Base-by-base conservation (phyloP, 306 rosid genomes). In the Prunus mongolica region DNA sequence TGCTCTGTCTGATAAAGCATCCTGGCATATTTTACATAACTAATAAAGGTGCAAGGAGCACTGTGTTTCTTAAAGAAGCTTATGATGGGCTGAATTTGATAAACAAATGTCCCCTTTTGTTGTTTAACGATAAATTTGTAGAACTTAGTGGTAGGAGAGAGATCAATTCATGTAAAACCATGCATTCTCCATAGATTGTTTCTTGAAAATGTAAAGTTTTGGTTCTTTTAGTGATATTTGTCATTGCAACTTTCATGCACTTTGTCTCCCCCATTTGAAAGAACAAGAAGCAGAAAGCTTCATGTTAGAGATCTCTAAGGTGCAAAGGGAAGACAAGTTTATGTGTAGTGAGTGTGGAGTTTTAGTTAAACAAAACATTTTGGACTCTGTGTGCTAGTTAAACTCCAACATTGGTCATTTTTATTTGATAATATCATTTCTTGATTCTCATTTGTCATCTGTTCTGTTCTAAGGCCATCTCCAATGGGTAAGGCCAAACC, bases 21-120 rank as follows among this genome's bases (percentile, higher is more conserved):
- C 96, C 92, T 2, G 98, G 98, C 38, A 87, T 92, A 25, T 91
- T 92, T 84, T 94, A 94, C 79, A 85, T 92, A 82, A 91, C 98
- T 28, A 94, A 94, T 71, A 94, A 87, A 90, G 97, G 97, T 72
- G 89, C 82, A 49, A 86, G 93, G 74, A 88, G 96, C 69, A 87
- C 92, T 5, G 93, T 93, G 9, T 82, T 90, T 67, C 91, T 89
- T 46, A 90, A 89, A 81, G 96, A 90, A 55, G 94, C 78, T 28
- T 93, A 90, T 67, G 79, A 79, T 38, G 89, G 96, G 65, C 81
- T 91, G 54, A 81, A 76, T 69, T 81, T 90, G 86, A 50, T 69
- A 24, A 87, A 78, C 52, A 90, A 93, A 83, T 87, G 83, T 56
- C 90, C 96, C 68, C 60, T 89, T 76, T 77, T 82, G 79, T 78